phyloP scores from a whole-genome alignment of 495 filamentous ascomycete genomes.

The Tuber umbilicatum region DNA sequence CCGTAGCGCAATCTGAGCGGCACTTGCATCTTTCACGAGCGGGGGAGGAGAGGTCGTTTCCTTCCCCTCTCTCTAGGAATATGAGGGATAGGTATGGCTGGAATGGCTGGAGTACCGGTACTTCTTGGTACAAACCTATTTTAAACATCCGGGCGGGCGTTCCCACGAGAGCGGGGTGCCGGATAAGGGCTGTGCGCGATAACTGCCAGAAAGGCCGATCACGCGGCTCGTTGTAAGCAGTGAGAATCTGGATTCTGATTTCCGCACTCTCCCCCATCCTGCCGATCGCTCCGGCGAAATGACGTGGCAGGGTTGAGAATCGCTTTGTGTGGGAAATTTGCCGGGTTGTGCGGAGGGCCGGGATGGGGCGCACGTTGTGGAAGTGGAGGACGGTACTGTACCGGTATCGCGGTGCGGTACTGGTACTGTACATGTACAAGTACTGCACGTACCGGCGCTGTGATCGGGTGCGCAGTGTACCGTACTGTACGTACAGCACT shows the following conservation, averaged over 20 bases:
- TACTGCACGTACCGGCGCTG: too few relatives aligned
- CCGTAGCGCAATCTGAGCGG: too few relatives aligned
- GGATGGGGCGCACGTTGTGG: too few relatives aligned
- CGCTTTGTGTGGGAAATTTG: not conserved
- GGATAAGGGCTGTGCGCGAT: not conserved
- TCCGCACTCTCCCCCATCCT: not conserved
- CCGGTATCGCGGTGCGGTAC: too few relatives aligned
- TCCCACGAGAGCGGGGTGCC: not conserved
- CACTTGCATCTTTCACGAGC: too few relatives aligned
- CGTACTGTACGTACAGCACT: too few relatives aligned
- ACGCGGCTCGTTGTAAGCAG: not conserved
- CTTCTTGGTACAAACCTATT: not conserved
- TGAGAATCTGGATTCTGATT: not conserved
- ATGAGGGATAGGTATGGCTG: not conserved
- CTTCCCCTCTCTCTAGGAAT: not conserved
- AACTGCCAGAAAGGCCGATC: not conserved
- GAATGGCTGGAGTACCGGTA: not conserved
- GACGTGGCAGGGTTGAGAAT: not conserved
- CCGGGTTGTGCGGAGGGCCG: too few relatives aligned
- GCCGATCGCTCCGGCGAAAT: not conserved
- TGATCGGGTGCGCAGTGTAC: too few relatives aligned
- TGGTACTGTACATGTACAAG: too few relatives aligned
- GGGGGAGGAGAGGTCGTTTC: not conserved
- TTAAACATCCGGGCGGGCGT: not conserved
- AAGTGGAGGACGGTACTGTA: not conserved